Evolutionary conservation across 2,329 filamentous ascomycete genomes (phyloP), one percentile per base, ranked within the genome.

Genomic region (Dryadomyces quercivorus): DNA sequence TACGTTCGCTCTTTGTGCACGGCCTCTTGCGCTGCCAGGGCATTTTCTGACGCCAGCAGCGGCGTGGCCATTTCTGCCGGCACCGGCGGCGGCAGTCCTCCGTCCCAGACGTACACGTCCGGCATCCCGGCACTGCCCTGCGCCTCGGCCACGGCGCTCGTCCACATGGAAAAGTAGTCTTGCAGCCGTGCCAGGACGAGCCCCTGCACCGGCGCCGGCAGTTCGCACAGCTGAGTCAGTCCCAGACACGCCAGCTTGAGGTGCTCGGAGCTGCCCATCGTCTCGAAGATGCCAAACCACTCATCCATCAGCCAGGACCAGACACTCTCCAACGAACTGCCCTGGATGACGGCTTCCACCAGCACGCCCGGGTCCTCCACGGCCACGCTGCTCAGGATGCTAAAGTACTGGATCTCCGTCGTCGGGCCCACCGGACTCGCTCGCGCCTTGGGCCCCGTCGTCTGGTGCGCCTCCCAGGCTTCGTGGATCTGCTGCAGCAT

Each of bases 351-450:
- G 67, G 82, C 71, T 18, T 78, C 73, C 5, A 84, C 71, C 60
- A 95, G 85, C 2, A 86, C 72, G 2, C 69, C 69, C 1, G 91
- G 88, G 42, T 86, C 85, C 1, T 84, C 82, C 2, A 95, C 71
- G 0, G 84, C 80, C 16, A 97, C 77, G 1, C 91, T 85, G 2
- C 88, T 84, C 2, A 98, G 75, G 2, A 97, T 82, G 5, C 82
- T 80, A 63, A 95, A 86, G 66, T 95, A 95, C 64, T 95, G 88
- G 0, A 86, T 86, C 64, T 95, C 83, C 1, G 87, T 84, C 12
- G 90, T 77, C 13, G 83, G 81, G 61, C 85, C 85, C 38, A 96
- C 78, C 34, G 81, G 79, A 44, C 83, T 78, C n/a, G 50, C 16
- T 31, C 51, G 54, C 26, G 78, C 78, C 63, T 88, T 86, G 0